Evolutionary conservation across 495 filamentous ascomycete species (phyloP), one percentile per base, ranked within the genome.

Genomic region (Penicillium angulare): DNA sequence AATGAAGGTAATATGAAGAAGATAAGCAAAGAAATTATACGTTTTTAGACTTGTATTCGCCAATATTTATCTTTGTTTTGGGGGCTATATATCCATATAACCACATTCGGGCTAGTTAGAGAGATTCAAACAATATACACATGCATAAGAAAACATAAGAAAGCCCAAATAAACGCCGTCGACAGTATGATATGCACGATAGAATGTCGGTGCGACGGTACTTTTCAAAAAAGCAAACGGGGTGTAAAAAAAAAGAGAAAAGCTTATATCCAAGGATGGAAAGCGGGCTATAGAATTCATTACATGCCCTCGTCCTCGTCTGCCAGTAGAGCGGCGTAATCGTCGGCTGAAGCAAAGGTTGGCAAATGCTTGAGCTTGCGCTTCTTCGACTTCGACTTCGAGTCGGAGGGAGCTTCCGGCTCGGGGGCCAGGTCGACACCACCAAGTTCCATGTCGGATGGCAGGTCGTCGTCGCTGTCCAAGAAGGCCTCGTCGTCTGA

Each of bases 261-360:
- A 44, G 33, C 24, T 34, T 49, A 60, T 55, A 39, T 55, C 47
- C 38, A 55, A 31, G 45, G 17, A 43, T 27, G 46, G 18, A 43
- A 45, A 43, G n/a, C 18, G 31, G 26, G 26, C 13, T 26, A 26
- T 7, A 18, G 21, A 27, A 13, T 21, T 36, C 3, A 34, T 43
- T 66, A 75, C 66, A 75, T 73, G 29, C 79, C 83, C 31, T 86
- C 85, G 38, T 86, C 87, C 51, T 90, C 89, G 44, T 75, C 82
- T 10, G 77, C 88, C 58, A 98, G 63, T 76, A 97, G 79, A 53
- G 86, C 86, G 20, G 90, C 92, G 69, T 97, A 97, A 60, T 98
- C 95, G 17, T 97, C 93, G 16, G 78, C 85, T 24, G 87, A 91
- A 17, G 95, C 93, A 73, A 97, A 98, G 0, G 83, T 95, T 3